Evolutionary conservation across 2,329 filamentous ascomycete genomes (phyloP).

Genomic region (Pseudomassariella vexata): DNA sequence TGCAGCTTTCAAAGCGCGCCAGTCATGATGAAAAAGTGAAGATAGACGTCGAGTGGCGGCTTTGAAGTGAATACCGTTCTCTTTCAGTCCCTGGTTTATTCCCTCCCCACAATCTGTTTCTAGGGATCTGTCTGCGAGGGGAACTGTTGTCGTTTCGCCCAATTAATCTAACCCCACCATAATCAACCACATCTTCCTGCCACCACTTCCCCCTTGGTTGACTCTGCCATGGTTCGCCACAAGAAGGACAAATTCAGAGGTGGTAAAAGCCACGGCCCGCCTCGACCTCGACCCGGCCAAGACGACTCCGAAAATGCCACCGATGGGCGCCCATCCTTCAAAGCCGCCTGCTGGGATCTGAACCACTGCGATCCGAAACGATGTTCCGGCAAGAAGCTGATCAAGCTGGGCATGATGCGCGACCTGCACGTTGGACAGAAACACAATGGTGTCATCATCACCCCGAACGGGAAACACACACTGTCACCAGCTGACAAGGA

Average conservation of each 20-base stretch:
- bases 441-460: constrained; percentile 87
- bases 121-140: no score
- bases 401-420: constrained; percentile 88
- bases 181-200: no score
- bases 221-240: constrained; percentile 73
- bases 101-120: no score
- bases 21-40: no score
- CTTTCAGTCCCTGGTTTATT: no score
- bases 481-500: constrained; percentile 78
- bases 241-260: constrained; percentile 85
- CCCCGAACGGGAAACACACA: constrained; percentile 83
- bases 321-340: constrained; percentile 56
- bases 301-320: constrained; percentile 31
- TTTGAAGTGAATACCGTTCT: no score
- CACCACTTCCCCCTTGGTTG: background rate
- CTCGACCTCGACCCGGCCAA: constrained; percentile 42
- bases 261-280: constrained; percentile 61
- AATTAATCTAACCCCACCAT: no score
- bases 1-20: no score
- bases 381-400: constrained; percentile 92
- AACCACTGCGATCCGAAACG: constrained; percentile 96
- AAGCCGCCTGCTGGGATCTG: constrained; percentile 95
- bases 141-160: no score
- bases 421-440: constrained; percentile 89
- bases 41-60: no score